Base-by-base conservation (phyloP, 192 early-diverging fungal species). In the Coemansia sp. region DNA sequence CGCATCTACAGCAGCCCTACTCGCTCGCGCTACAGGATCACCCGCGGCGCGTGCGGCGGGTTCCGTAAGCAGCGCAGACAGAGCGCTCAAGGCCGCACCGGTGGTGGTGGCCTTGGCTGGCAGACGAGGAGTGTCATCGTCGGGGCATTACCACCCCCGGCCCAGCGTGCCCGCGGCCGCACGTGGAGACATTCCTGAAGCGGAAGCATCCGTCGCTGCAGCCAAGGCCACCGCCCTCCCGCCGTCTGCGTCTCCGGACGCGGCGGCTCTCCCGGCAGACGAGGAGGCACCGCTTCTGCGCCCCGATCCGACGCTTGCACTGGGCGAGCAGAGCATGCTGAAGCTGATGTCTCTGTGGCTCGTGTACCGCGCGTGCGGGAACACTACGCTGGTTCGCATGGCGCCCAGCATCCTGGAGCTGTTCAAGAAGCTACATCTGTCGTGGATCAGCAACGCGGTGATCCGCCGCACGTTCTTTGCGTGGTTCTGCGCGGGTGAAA, bases 401-500 rank as follows among this genome's bases (percentile, higher is more conserved):
- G 80, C 80, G 18, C 80, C 80, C 9, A 41, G 46, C 9, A 41
- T 82, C 13, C 68, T 82, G 32, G 56, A 65, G 60, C 40, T 51
- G 45, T 62, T 74, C 52, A 71, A 73, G 69, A 62, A 60, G 41
- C 51, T 74, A 72, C 65, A 72, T 21, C 58, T 82, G 58, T 59
- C 68, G 11, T 82, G 80, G 80, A 68, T 74, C 1, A 85, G 88
- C 51, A 89, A 92, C 74, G 87, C 84, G 52, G 71, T 93, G 21
- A 82, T 96, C 65, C 91, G 90, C 76, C 85, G 85, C 18, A 97
- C 95, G 6, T 94, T 98, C 76, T 98, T 95, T 85, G 86, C 87
- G 48, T 94, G 95, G 76, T 85, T 82, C 67, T 80, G 68, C 82
- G 93, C 92, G 21, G 96, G 96, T 49, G 95, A 98, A 77, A 86